Evolutionary conservation across 805 yeast species (phyloP).

Genomic region (Candida coleopterorum): DNA sequence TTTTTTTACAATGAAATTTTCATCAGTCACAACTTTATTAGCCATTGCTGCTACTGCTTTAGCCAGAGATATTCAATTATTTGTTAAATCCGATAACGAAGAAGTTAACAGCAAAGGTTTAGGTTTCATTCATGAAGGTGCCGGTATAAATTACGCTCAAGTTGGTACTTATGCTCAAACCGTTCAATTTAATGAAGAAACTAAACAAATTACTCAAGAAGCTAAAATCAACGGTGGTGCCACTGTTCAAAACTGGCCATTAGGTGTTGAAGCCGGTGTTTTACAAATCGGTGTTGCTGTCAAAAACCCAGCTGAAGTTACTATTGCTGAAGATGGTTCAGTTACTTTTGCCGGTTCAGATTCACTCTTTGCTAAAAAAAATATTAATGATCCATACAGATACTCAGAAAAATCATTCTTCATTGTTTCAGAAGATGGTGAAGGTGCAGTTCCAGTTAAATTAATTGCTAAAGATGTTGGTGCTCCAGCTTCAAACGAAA

Average conservation of each 20-base stretch:
- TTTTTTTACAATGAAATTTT: conserved; percentile 5
- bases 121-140: conserved; percentile 38
- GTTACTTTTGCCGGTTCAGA: conserved; percentile 15
- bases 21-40: conserved; percentile 5
- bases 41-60: conserved; percentile 9
- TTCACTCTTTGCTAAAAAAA: conserved; percentile 22
- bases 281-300: conserved; percentile 11
- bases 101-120: conserved; percentile 25
- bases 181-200: conserved; percentile 17
- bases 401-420: conserved; percentile 18
- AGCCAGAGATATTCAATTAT: conserved; percentile 15
- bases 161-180: conserved; percentile 14
- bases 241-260: neutral
- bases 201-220: conserved; percentile 4
- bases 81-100: conserved; percentile 20
- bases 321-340: conserved; percentile 8
- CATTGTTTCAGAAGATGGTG: conserved; percentile 10
- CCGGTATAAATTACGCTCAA: conserved; percentile 36
- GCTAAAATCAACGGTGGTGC: conserved; percentile 1
- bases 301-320: conserved; percentile 5
- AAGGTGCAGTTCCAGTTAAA: conserved; percentile 8
- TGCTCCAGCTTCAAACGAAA: neutral
- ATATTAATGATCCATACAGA: conserved; percentile 25
- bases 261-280: conserved; percentile 7
- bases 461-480: conserved; percentile 2